phyloP scores from a whole-genome alignment of 495 filamentous ascomycete genomes.

The Aspergillus cavernicola region DNA sequence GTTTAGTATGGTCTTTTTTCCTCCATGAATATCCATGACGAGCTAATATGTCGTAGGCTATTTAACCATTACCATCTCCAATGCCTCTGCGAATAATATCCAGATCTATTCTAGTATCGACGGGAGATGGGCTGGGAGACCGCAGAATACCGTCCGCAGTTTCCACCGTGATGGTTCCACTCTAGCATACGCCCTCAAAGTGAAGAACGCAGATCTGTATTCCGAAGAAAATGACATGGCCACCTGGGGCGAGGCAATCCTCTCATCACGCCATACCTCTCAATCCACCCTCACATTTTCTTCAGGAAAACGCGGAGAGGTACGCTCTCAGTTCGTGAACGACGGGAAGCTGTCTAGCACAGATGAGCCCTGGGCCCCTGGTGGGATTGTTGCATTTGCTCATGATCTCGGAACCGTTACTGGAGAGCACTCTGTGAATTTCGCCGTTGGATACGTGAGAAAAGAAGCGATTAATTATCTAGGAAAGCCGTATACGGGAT shows the following conservation, averaged over 20 bases:
- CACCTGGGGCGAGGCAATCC: constrained; percentile 39
- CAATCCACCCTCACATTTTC: constrained; percentile 27
- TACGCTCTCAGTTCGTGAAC: constrained; percentile 24
- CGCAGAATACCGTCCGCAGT: constrained; percentile 21
- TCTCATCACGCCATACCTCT: constrained; percentile 26
- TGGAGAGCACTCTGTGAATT: constrained; percentile 32
- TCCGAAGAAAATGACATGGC: constrained; percentile 43
- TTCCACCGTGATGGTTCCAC: constrained; percentile 27
- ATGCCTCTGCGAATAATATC: constrained; percentile 25
- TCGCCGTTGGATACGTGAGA: constrained; percentile 46
- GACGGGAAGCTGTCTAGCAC: constrained; percentile 20
- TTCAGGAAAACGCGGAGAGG: constrained; percentile 21
- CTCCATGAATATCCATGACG: neutral
- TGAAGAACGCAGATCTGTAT: constrained; percentile 34
- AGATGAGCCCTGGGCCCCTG: constrained; percentile 24
- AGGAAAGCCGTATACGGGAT: constrained; percentile 41
- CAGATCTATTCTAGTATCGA: constrained; percentile 51
- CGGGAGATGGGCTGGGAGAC: constrained; percentile 44
- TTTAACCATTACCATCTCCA: constrained; percentile 58
- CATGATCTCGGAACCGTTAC: constrained; percentile 41
- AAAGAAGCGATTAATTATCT: constrained; percentile 47
- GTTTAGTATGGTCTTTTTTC: constrained; percentile 46
- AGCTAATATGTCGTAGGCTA: constrained; percentile 43
- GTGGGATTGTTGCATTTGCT: constrained; percentile 34
- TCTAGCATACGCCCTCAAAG: constrained; percentile 28